Conservation (phyloP, 495 filamentous ascomycete species). For the Jackrogersella multiformis region DNA sequence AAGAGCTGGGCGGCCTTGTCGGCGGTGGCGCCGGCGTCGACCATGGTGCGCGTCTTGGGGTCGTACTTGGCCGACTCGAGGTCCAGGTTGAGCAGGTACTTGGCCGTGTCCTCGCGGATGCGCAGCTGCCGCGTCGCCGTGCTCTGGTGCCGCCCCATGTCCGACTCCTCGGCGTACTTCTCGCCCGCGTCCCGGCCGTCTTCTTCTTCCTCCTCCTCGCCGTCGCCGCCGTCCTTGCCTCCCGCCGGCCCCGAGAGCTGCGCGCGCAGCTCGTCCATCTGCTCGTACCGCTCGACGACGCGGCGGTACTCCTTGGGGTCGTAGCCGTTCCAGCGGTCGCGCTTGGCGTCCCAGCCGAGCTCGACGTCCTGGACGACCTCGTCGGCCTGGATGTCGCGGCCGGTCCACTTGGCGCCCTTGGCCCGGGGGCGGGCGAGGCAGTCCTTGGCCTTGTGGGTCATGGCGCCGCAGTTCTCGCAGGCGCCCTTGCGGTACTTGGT, state of each 20-base stretch:
- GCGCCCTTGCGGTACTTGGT: conserved; percentile 98
- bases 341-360: conserved; percentile 96
- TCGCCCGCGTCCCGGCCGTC: conserved; percentile 65
- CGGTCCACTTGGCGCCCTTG: conserved; percentile 90
- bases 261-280: conserved; percentile 82
- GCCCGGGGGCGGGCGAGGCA: conserved; percentile 91
- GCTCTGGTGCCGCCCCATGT: conserved; percentile 90
- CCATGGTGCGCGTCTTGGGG: conserved; percentile 94
- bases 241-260: conserved; percentile 45
- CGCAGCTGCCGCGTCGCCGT: conserved; percentile 91
- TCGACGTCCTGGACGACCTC: conserved; percentile 85
- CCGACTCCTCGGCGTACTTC: conserved; percentile 95
- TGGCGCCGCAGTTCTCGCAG: conserved; percentile 97
- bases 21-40: conserved; percentile 82
- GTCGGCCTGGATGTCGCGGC: conserved; percentile 91
- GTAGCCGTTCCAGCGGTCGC: conserved; percentile 97
- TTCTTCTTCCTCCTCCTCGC: conserved; percentile 63
- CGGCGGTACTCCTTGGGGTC: conserved; percentile 85
- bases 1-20: conserved; percentile 89
- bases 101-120: conserved; percentile 97
- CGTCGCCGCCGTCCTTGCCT: conserved; percentile 59
- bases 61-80: conserved; percentile 98
- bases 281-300: conserved; percentile 87
- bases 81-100: conserved; percentile 94
- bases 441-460: conserved; percentile 95